phyloP scores from a whole-genome alignment of 2,329 filamentous ascomycete genomes.

The Cercospora citrullina region DNA sequence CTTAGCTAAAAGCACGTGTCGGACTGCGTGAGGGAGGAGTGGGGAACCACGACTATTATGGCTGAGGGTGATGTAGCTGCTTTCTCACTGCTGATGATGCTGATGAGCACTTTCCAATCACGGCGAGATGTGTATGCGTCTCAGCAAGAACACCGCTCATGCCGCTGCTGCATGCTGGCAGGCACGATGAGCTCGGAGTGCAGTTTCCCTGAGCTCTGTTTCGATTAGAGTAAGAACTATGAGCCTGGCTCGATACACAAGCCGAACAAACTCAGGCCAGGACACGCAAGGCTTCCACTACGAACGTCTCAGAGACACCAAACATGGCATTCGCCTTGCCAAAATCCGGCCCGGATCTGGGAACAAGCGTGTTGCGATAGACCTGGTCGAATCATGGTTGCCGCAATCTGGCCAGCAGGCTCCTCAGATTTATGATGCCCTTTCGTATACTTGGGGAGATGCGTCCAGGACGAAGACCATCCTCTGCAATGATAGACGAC shows the following conservation, averaged over 20 bases:
- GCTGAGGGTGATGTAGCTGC: background rate
- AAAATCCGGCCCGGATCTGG: slow-evolving; percentile 32
- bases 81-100: background rate
- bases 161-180: background rate
- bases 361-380: slow-evolving; percentile 31
- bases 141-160: background rate
- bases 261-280: slow-evolving; percentile 16
- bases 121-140: background rate
- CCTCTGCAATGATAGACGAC: slow-evolving; percentile 31
- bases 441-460: slow-evolving; percentile 37
- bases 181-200: background rate
- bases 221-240: slow-evolving; percentile 6
- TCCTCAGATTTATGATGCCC: slow-evolving; percentile 31
- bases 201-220: background rate
- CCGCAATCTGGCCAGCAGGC: slow-evolving; percentile 22
- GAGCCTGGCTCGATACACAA: slow-evolving; percentile 31
- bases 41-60: background rate
- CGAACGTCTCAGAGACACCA: slow-evolving; percentile 29
- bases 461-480: slow-evolving; percentile 29
- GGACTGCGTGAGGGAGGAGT: background rate
- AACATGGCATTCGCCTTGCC: slow-evolving; percentile 34
- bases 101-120: background rate
- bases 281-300: slow-evolving; percentile 30
- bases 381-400: slow-evolving; percentile 32
- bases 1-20: background rate